Conservation (phyloP, 2,329 filamentous ascomycete genomes). For the Canariomyces notabilis region DNA sequence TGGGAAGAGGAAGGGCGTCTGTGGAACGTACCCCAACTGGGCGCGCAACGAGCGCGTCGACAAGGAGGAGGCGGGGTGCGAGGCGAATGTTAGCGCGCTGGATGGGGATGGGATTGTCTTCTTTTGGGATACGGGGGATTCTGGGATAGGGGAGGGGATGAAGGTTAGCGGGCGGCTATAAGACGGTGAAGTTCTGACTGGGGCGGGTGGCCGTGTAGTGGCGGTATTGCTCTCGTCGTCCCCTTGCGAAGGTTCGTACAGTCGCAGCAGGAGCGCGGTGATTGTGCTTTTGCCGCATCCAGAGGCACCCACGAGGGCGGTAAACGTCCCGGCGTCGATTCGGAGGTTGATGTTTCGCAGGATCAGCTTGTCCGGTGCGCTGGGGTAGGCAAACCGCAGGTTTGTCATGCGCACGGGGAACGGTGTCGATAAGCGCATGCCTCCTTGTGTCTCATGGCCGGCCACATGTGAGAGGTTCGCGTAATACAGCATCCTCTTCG, state of each 20-base stretch:
- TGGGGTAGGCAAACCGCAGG: constrained; percentile 69
- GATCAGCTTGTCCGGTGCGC: constrained; percentile 45
- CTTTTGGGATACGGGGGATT: not conserved
- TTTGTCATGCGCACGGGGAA: constrained; percentile 50
- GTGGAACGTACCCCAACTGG: constrained; percentile 63
- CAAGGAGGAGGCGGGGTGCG: constrained; percentile 51
- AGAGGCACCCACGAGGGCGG: constrained; percentile 76
- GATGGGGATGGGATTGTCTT: constrained; percentile 3
- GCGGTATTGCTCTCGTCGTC: not conserved
- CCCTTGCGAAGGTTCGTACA: constrained; percentile 49
- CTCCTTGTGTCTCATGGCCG: constrained; percentile 55
- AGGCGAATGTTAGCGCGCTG: constrained; percentile 52
- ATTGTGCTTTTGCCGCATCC: constrained; percentile 92
- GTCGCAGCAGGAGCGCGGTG: constrained; percentile 64
- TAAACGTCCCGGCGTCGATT: constrained; percentile 59
- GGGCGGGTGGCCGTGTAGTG: not conserved
- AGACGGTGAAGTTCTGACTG: not conserved
- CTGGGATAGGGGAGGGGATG: not conserved
- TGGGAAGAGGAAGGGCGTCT: constrained; percentile 72
- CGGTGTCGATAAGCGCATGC: constrained; percentile 29
- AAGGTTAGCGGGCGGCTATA: not conserved
- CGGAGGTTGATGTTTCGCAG: constrained; percentile 62
- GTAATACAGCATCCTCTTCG: constrained; percentile 66
- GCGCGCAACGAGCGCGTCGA: constrained; percentile 57
- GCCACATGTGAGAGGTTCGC: constrained; percentile 50